These are phyloP conservation scores for Cladosporium phlei DNA, from an alignment of 2,329 filamentous ascomycete genomes.

Conservation along the genomic window DNA sequence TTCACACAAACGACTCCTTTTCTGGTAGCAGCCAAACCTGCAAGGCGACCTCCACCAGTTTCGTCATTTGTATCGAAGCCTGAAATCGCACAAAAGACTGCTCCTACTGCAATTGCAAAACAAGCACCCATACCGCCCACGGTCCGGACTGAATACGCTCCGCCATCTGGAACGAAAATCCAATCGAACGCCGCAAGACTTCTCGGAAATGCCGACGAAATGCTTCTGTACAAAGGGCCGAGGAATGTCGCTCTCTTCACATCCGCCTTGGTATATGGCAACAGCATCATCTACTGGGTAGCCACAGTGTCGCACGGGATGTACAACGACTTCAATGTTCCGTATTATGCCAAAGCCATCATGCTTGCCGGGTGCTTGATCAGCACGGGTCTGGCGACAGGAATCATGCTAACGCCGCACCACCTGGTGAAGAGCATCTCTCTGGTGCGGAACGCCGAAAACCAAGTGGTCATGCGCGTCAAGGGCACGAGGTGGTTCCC, in stretches of 20 bases:
- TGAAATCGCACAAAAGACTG: neutral
- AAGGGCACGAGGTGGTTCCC: neutral
- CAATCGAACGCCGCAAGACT: too few species aligned
- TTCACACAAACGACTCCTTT: conserved; percentile 11
- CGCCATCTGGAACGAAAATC: too few species aligned
- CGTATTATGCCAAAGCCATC: conserved; percentile 1
- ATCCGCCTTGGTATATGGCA: neutral
- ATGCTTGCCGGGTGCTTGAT: conserved; percentile 1
- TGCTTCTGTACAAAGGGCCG: conserved; percentile 8
- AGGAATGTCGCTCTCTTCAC: neutral
- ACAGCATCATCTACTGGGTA: neutral
- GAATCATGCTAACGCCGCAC: neutral
- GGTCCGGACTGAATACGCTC: too few species aligned
- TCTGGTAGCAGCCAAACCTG: neutral
- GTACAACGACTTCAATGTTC: neutral
- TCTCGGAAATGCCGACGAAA: neutral
- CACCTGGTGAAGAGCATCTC: conserved; percentile 6
- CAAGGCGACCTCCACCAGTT: neutral
- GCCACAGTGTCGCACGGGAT: neutral
- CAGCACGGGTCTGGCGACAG: neutral
- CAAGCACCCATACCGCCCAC: too few species aligned
- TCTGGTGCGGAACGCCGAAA: neutral
- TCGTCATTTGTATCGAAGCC: neutral
- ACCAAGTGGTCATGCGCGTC: neutral
- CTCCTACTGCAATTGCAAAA: too few species aligned